A percentile compares a stretch with the other conserved stretches of the same genome.
These are phyloP conservation scores for Polygonum aviculare DNA, from an alignment of 148 eudicot species.

Conservation along the genomic window DNA sequence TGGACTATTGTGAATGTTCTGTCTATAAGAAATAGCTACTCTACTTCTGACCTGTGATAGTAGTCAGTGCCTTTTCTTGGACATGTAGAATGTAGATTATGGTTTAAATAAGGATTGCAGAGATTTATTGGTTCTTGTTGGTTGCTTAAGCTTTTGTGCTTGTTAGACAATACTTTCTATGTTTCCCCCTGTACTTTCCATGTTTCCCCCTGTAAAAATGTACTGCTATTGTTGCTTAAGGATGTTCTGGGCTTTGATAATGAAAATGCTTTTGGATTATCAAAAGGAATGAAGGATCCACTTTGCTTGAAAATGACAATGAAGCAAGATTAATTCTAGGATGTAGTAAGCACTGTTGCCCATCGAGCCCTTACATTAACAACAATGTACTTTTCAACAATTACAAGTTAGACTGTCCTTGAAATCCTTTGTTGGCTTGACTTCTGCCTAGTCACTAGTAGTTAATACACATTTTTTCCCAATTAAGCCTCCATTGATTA, in stretches of 20 bases:
- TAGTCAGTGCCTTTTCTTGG: neutral
- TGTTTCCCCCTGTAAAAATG: neutral
- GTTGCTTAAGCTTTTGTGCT: neutral
- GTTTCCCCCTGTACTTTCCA: too few relatives aligned
- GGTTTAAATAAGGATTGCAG: neutral
- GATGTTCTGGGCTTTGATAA: neutral
- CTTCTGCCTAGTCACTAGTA: neutral
- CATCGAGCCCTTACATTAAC: neutral
- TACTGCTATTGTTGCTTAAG: neutral
- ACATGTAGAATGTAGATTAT: neutral
- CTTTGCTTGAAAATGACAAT: neutral
- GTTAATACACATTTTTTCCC: neutral
- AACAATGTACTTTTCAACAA: neutral
- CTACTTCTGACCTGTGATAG: neutral
- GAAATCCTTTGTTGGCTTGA: neutral
- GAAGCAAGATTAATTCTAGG: neutral
- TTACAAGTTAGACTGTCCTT: neutral
- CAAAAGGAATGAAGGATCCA: neutral
- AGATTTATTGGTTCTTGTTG: neutral
- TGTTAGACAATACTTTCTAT: neutral
- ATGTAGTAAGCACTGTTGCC: neutral
- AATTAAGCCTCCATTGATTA: neutral
- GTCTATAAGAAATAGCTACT: neutral
- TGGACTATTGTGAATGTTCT: neutral
- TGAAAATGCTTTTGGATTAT: neutral